Evolutionary conservation across 129 eudicot genomes (phyloP), one percentile per base, ranked within the genome.

Genomic region (Oenanthe sinensis): DNA sequence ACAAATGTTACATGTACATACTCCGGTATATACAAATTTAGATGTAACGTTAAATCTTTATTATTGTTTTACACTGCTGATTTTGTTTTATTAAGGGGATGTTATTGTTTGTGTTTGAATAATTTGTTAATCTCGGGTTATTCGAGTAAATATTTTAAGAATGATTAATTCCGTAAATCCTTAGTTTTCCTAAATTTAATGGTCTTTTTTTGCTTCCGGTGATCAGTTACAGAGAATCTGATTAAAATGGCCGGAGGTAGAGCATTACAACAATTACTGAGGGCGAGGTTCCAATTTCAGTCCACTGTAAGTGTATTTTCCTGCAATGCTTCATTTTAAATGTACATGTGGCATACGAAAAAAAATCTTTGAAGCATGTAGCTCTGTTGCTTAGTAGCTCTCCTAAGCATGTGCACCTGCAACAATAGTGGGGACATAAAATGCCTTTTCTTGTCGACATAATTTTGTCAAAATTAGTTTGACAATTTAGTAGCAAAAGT

Each of bases 211-310:
- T 9, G 13, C 30, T 42, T 40, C 42, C 42, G 75, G 75, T 42
- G 8, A 16, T 40, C 44, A 76, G 72, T 74, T 60, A 37, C 88
- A 84, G 88, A 85, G 71, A 85, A 76, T 46, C 81, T 72, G 75
- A 78, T 54, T 75, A 80, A 75, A 76, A 91, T 87, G 95, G 86
- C 85, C 85, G 88, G 91, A 77, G 89, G 90, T 80, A 87, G 97
- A 88, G 85, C 88, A 74, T 52, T 90, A 74, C 88, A 87, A 81
- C 91, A 86, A 81, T 82, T 92, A 84, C 85, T 92, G 84, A 87
- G 82, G 85, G 88, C 88, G 65, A 90, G 87, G 33, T 84, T 88
- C 75, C 90, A 90, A 49, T 81, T 90, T 77, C 90, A 86, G 46
- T 81, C 85, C 55, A 79, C 85, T 80, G 97, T 92, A 92, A 88